Conservation (phyloP, 2,329 filamentous ascomycete species). For the Podosphaera aphanis region DNA sequence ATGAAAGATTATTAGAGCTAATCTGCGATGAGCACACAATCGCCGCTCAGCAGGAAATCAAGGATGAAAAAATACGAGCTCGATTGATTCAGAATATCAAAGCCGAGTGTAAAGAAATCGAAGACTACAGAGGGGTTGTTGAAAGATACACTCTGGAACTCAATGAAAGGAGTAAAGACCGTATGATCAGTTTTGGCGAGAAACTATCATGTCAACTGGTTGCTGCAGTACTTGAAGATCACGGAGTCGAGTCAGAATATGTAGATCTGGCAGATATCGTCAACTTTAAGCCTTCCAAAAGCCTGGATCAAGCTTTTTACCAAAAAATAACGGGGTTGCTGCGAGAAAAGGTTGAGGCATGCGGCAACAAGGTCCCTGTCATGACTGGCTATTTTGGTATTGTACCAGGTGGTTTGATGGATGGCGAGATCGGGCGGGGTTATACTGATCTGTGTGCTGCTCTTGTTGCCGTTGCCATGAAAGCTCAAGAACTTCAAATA, state of each 20-base stretch:
- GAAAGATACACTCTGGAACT: slow-evolving; percentile 50
- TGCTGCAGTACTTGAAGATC: slow-evolving; percentile 57
- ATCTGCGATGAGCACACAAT: slow-evolving; percentile 64
- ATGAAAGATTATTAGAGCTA: slow-evolving; percentile 51
- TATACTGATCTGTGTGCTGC: slow-evolving; percentile 95
- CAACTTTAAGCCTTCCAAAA: slow-evolving; percentile 34
- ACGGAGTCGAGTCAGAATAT: slow-evolving; percentile 67
- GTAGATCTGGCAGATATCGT: slow-evolving; percentile 72
- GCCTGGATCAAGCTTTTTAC: slow-evolving; percentile 48
- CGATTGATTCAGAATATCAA: slow-evolving; percentile 43
- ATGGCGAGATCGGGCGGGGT: slow-evolving; percentile 71
- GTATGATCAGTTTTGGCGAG: slow-evolving; percentile 85
- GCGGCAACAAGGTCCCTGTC: slow-evolving; percentile 46
- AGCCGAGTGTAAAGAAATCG: slow-evolving; percentile 56
- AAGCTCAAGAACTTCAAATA: slow-evolving; percentile 74
- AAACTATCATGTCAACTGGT: slow-evolving; percentile 88
- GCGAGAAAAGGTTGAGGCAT: slow-evolving; percentile 38
- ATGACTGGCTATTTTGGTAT: slow-evolving; percentile 89
- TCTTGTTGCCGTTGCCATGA: slow-evolving; percentile 68
- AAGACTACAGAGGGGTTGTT: slow-evolving; percentile 45
- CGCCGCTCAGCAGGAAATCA: slow-evolving; percentile 42
- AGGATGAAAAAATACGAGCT: slow-evolving; percentile 29
- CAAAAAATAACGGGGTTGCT: slow-evolving; percentile 36
- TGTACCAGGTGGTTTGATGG: slow-evolving; percentile 73
- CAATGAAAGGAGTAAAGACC: slow-evolving; percentile 56